Percentiles rank a stretch among this genome's conserved stretches.
Conservation (phyloP, 108 stramenopile genomes). For the Skeletonema potamos region DNA sequence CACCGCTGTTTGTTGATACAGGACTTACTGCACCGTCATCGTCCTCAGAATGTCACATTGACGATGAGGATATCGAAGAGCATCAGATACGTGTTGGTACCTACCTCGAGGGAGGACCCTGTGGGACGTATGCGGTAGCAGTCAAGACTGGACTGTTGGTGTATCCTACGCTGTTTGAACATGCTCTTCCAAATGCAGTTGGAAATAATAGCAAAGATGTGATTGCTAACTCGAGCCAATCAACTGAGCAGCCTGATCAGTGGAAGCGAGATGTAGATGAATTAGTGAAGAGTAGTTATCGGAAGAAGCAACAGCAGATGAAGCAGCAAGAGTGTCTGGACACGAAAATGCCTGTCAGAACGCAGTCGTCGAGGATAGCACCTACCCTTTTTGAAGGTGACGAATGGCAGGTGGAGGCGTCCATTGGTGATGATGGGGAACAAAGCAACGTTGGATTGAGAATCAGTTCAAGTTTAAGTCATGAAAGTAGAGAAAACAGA, state of each 20-base stretch:
- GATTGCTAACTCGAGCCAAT: neutral
- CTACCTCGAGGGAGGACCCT: slow-evolving; percentile 37
- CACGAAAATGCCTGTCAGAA: neutral
- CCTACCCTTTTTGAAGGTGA: neutral
- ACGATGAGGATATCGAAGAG: slow-evolving; percentile 26
- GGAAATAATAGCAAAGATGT: neutral
- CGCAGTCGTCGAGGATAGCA: neutral
- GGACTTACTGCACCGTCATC: neutral
- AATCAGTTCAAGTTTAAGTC: neutral
- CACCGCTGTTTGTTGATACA: neutral
- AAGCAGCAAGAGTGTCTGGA: neutral
- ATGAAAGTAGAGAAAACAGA: neutral
- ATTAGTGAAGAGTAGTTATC: slow-evolving; percentile 35
- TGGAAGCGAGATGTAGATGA: slow-evolving; percentile 35
- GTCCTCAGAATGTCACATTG: neutral
- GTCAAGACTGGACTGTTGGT: slow-evolving; percentile 34
- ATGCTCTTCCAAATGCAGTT: slow-evolving; percentile 5
- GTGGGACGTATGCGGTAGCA: slow-evolving; percentile 50
- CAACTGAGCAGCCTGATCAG: slow-evolving; percentile 13
- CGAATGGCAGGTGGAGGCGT: neutral
- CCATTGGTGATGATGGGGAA: neutral
- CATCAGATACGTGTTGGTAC: slow-evolving; percentile 44
- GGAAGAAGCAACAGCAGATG: slow-evolving; percentile 1
- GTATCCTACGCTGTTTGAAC: slow-evolving; percentile 41
- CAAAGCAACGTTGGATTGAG: neutral